Evolutionary conservation across 2,329 filamentous ascomycete species (phyloP), one percentile per base, ranked within the genome.

Genomic region (Ilyonectria destructans): DNA sequence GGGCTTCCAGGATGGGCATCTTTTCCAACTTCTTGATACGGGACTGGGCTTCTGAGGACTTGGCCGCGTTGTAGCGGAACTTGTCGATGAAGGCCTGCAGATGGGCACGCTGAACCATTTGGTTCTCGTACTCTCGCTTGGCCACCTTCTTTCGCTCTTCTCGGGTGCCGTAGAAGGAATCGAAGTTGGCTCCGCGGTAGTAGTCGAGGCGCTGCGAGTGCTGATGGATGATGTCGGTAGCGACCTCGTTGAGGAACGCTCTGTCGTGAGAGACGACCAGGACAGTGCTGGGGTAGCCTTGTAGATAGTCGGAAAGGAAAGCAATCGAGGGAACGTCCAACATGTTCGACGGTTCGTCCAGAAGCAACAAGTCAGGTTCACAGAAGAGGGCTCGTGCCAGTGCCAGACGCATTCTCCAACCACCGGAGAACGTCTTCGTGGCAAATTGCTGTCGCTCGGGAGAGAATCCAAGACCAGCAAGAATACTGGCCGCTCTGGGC

Each of bases 341-440:
- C 96, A 98, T 98, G 91, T 98, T 98, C 63, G 96, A 98, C 84
- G 96, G 96, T 90, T 99, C 96, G 86, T 99, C 96, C 75, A 99
- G 94, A 80, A 99, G 88, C 67, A 99, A 85, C 59, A 99, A 86
- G 83, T 99, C 96, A 49, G 96, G 96, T 81, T 99, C 96, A 85
- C 96, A 99, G 86, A 99, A 99, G 40, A 99, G 89, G 15, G 96
- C 96, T 88, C 96, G 88, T 13, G 96, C 96, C 70, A 99, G 88
- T 15, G 96, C 96, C 77, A 99, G 85, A 86, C 96, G 92, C 96
- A 99, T 99, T 83, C 96, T 91, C 96, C 96, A 99, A 92, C 96
- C 96, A 88, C 96, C 96, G 60, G 96, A 99, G 85, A 99, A 99
- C 6, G 96, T 98, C 87, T 94, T 98, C 62, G 96, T 99, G 17